Conservation (phyloP, 352 stramenopile genomes). For the Phytophthora colocasiae region DNA sequence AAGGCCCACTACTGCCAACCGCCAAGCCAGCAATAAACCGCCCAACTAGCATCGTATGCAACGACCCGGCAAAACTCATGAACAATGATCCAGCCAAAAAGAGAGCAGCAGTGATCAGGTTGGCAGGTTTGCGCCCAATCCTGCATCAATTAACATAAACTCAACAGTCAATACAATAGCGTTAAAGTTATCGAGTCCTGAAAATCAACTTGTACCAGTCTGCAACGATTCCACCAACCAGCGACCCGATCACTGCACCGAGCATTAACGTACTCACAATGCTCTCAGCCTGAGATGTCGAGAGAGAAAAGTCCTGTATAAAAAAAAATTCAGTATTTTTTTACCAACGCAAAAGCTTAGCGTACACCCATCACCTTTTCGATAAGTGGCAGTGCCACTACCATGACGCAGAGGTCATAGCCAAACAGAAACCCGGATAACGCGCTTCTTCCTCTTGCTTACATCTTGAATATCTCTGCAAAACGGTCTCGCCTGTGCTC, state of each 20-base stretch:
- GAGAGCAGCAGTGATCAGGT: slow-evolving; percentile 64
- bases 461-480: too few species aligned
- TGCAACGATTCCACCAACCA: slow-evolving; percentile 57
- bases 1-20: slow-evolving; percentile 69
- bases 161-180: background rate
- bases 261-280: slow-evolving; percentile 80
- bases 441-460: too few species aligned
- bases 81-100: slow-evolving; percentile 68
- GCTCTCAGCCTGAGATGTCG: slow-evolving; percentile 52
- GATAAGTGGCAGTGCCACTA: slow-evolving; percentile 73
- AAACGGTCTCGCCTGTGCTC: background rate
- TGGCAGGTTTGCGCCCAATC: slow-evolving; percentile 68
- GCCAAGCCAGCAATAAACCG: slow-evolving; percentile 71
- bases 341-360: background rate
- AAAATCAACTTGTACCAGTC: slow-evolving; percentile 44
- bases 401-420: slow-evolving; percentile 83
- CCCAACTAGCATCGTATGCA: slow-evolving; percentile 60
- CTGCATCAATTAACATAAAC: slow-evolving; percentile 22
- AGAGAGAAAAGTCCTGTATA: slow-evolving; percentile 59
- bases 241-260: slow-evolving; percentile 67
- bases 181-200: background rate
- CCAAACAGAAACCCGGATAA: slow-evolving; percentile 79
- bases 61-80: slow-evolving; percentile 69
- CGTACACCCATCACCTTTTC: slow-evolving; percentile 38
- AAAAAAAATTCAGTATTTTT: background rate